Evolutionary conservation across 108 stramenopile species (phyloP).

Genomic region (Schizochytrium sp.): DNA sequence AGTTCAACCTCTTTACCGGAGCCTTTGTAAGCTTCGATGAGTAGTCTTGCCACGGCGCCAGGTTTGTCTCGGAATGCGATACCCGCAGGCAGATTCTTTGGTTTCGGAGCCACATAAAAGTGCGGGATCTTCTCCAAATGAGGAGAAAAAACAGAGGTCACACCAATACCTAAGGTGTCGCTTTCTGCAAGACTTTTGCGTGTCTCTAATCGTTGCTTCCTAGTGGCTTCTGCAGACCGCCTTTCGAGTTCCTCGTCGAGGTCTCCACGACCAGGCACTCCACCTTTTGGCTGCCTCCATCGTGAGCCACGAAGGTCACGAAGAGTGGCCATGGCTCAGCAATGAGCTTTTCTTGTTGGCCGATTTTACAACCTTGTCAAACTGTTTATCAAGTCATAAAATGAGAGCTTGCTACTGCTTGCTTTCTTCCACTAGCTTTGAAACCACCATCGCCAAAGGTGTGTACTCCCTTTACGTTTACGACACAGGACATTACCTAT

Average conservation of each 20-base stretch:
- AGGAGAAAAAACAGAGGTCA: constrained; percentile 34
- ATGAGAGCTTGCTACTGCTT: too few species aligned
- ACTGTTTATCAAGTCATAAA: too few species aligned
- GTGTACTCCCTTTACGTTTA: too few species aligned
- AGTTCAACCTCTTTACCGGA: neutral
- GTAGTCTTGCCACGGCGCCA: constrained; percentile 40
- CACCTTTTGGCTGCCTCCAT: constrained; percentile 11
- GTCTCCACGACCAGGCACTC: constrained; percentile 15
- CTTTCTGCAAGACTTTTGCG: neutral
- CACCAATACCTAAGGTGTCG: neutral
- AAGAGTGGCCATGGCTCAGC: neutral
- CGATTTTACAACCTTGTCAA: too few species aligned
- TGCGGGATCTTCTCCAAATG: constrained; percentile 43
- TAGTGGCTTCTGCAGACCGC: neutral
- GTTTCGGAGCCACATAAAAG: constrained; percentile 47
- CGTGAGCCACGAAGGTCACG: constrained; percentile 1
- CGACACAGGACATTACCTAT: too few species aligned
- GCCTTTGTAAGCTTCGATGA: constrained; percentile 53
- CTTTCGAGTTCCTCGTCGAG: constrained; percentile 17
- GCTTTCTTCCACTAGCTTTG: too few species aligned
- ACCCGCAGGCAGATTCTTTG: neutral
- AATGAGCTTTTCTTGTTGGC: too few species aligned
- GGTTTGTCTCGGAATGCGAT: constrained; percentile 43
- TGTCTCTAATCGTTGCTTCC: neutral
- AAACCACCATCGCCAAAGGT: too few species aligned